phyloP scores from a whole-genome alignment of 2,329 filamentous ascomycete species.

The Colletotrichum melonis region DNA sequence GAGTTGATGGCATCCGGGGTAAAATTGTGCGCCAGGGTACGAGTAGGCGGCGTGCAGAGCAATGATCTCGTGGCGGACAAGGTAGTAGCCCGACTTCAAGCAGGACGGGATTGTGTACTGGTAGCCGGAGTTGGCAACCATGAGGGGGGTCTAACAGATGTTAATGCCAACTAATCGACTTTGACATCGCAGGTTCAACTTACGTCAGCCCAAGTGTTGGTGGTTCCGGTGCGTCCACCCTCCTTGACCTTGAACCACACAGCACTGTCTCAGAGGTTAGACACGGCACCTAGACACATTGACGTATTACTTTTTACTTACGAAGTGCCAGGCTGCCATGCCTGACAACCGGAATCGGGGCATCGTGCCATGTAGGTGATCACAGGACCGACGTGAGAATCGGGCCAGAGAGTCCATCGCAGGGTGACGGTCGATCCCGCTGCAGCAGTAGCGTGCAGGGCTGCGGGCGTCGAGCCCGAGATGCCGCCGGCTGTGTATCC shows the following conservation, averaged over 20 bases:
- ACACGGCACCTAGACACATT: slow-evolving; percentile 40
- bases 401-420: slow-evolving; percentile 64
- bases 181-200: slow-evolving; percentile 25
- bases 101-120: slow-evolving; percentile 66
- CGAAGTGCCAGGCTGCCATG: slow-evolving; percentile 55
- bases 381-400: slow-evolving; percentile 63
- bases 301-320: slow-evolving; percentile 39
- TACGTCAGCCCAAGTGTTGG: slow-evolving; percentile 59
- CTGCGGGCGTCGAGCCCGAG: slow-evolving; percentile 61
- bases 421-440: slow-evolving; percentile 66
- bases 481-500: slow-evolving; percentile 61
- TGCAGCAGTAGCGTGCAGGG: slow-evolving; percentile 63
- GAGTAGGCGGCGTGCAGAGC: slow-evolving; percentile 60
- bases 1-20: slow-evolving; percentile 69
- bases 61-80: slow-evolving; percentile 69
- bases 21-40: slow-evolving; percentile 67
- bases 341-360: slow-evolving; percentile 61
- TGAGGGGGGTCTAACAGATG: slow-evolving; percentile 50
- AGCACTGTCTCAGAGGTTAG: slow-evolving; percentile 39
- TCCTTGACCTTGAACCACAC: slow-evolving; percentile 70
- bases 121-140: slow-evolving; percentile 55
- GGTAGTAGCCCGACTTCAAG: slow-evolving; percentile 64
- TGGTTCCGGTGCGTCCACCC: slow-evolving; percentile 60
- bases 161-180: neutral
- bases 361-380: slow-evolving; percentile 72